Evolutionary conservation across 495 filamentous ascomycete species (phyloP).

Genomic region (Penicillium chermesinum): DNA sequence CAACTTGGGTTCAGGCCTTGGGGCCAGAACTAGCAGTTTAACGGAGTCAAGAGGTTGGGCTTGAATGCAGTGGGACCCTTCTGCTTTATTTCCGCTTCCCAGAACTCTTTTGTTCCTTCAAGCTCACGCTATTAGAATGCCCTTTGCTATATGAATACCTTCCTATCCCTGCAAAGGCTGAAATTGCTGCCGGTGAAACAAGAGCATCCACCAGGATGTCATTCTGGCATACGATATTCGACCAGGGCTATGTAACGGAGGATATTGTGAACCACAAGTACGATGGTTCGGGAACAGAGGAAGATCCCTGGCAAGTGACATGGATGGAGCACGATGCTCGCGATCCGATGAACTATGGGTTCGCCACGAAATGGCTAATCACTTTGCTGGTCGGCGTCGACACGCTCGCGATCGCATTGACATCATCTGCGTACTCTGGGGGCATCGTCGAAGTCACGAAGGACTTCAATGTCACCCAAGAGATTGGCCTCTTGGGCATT

Average conservation of each 20-base stretch:
- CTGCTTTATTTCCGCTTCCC: not conserved
- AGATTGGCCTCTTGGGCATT: slow-evolving; percentile 8
- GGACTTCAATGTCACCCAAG: slow-evolving; percentile 7
- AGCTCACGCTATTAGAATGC: no score
- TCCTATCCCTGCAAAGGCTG: not conserved
- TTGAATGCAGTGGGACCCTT: not conserved
- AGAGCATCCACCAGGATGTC: not conserved
- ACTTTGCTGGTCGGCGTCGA: slow-evolving; percentile 53
- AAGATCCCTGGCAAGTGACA: slow-evolving; percentile 60
- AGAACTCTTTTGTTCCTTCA: not conserved
- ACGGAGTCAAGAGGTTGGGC: not conserved
- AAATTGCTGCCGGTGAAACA: not conserved
- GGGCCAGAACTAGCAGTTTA: not conserved
- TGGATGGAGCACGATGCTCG: slow-evolving; percentile 56
- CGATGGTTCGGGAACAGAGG: slow-evolving; percentile 53
- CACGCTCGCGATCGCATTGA: slow-evolving; percentile 61
- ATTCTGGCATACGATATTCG: slow-evolving; percentile 23
- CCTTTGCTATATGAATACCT: not conserved
- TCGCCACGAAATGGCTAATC: slow-evolving; percentile 49
- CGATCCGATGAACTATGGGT: slow-evolving; percentile 49
- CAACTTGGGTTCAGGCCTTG: not conserved
- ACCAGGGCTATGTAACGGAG: slow-evolving; percentile 34
- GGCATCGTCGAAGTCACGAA: slow-evolving; percentile 1
- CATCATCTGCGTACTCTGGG: slow-evolving; percentile 54
- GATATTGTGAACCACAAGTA: slow-evolving; percentile 48